These are phyloP conservation scores for Pythium dissotocum DNA, from an alignment of 352 stramenopile genomes.

Conservation along the genomic window DNA sequence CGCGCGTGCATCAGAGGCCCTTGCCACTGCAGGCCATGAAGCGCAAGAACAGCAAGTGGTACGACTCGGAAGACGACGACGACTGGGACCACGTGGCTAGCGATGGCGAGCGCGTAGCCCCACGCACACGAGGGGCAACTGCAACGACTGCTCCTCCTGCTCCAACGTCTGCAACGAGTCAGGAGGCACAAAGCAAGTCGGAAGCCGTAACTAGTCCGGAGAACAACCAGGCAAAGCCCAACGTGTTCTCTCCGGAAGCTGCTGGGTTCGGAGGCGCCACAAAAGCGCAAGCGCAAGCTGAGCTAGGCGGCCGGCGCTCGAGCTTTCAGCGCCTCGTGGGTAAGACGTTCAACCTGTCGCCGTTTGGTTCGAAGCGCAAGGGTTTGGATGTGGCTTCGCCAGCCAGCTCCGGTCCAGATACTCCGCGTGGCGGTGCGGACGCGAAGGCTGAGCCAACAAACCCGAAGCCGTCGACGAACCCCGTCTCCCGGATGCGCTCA, in stretches of 20 bases:
- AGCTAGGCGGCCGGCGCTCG: conserved; percentile 38
- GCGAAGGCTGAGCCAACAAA: background rate
- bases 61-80: conserved; percentile 30
- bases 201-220: background rate
- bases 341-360: conserved; percentile 65
- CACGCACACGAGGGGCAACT: background rate
- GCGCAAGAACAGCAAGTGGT: conserved; percentile 31
- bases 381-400: conserved; percentile 26
- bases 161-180: background rate
- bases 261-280: background rate
- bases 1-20: conserved; percentile 15
- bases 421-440: background rate
- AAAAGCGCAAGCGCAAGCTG: background rate
- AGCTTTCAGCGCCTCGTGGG: conserved; percentile 69
- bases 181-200: background rate
- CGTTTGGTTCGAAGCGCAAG: conserved; percentile 49
- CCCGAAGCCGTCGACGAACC: background rate
- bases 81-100: conserved; percentile 21
- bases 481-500: conserved; percentile 15
- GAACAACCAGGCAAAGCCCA: background rate
- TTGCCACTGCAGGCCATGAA: conserved; percentile 5
- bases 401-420: conserved; percentile 10
- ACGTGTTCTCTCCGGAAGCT: conserved; percentile 10
- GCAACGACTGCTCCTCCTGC: background rate
- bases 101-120: conserved; percentile 7